Conservation (phyloP, 495 filamentous ascomycete species). For the Clavariopsis aquatica region DNA sequence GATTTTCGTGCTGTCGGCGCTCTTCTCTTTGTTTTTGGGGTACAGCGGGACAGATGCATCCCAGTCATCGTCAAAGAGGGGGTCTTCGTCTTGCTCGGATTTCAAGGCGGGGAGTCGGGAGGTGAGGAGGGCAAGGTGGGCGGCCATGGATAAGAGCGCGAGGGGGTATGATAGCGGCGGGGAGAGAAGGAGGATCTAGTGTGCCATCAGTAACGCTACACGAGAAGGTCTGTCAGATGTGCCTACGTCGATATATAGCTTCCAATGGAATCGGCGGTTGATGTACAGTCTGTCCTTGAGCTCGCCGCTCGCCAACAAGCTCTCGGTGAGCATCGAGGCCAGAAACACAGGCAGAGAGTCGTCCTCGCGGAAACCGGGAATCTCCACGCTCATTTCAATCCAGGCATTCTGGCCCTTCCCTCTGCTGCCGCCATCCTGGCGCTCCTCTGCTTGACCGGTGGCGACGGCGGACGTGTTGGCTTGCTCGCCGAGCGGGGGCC, state of each 20-base stretch:
- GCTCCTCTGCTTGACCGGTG: conserved; percentile 41
- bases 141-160: conserved; percentile 87
- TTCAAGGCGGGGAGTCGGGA: conserved; percentile 81
- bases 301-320: conserved; percentile 71
- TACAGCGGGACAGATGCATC: conserved; percentile 76
- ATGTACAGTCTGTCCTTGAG: conserved; percentile 75
- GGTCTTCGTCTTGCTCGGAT: conserved; percentile 88
- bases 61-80: conserved; percentile 99
- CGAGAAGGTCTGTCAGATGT: conserved; percentile 40
- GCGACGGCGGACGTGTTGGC: conserved; percentile 13
- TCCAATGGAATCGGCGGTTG: conserved; percentile 91
- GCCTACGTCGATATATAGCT: conserved; percentile 85
- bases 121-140: conserved; percentile 89
- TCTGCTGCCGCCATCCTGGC: conserved; percentile 39
- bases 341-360: conserved; percentile 87
- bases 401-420: conserved; percentile 58
- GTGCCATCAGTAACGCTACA: conserved; percentile 2
- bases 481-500: background rate
- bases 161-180: conserved; percentile 88
- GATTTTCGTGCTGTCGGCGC: background rate
- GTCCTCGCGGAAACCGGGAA: conserved; percentile 85
- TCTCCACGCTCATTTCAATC: conserved; percentile 83
- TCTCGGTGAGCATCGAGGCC: conserved; percentile 83
- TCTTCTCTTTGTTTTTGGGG: conserved; percentile 48
- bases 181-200: conserved; percentile 87